Evolutionary conservation across 2,329 filamentous ascomycete genomes (phyloP).

Genomic region (Aciculosporium take): DNA sequence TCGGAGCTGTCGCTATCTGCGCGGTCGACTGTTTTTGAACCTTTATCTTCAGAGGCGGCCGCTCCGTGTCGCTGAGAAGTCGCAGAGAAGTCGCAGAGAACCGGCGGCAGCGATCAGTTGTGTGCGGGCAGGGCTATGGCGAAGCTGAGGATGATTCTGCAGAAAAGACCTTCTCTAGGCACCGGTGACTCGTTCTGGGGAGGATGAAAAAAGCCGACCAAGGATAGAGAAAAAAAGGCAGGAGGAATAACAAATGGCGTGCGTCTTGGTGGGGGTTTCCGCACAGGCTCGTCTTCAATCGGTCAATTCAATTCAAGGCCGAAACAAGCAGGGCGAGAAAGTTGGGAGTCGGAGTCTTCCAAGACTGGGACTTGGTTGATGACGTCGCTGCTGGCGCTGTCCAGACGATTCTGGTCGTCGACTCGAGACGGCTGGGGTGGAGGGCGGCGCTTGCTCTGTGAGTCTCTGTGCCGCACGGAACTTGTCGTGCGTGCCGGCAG

Average conservation of each 20-base stretch:
- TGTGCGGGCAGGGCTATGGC: neutral
- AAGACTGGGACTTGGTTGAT: slow-evolving; percentile 1
- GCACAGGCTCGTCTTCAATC: slow-evolving; percentile 14
- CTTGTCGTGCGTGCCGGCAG: neutral
- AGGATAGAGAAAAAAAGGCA: slow-evolving; percentile 33
- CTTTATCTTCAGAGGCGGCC: neutral
- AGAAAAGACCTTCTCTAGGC: neutral
- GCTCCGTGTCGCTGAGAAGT: neutral
- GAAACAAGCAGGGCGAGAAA: neutral
- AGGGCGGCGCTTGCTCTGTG: slow-evolving; percentile 1
- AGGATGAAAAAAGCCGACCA: slow-evolving; percentile 38
- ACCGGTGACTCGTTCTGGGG: slow-evolving; percentile 25
- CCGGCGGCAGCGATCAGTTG: neutral
- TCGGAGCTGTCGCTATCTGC: slow-evolving; percentile 4
- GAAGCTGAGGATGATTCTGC: neutral
- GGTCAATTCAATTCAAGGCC: slow-evolving; percentile 4
- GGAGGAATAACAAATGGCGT: slow-evolving; percentile 29
- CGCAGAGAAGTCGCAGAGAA: neutral
- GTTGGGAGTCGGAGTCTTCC: neutral
- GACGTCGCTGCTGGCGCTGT: slow-evolving; percentile 2
- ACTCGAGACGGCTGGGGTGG: neutral
- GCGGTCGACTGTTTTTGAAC: neutral
- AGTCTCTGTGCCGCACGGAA: neutral
- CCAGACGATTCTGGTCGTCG: slow-evolving; percentile 1
- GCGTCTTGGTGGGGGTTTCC: slow-evolving; percentile 32